Percentiles rank a stretch among this genome's conserved stretches.
phyloP scores from a whole-genome alignment of 495 filamentous ascomycete species.

The Podospora didyma region DNA sequence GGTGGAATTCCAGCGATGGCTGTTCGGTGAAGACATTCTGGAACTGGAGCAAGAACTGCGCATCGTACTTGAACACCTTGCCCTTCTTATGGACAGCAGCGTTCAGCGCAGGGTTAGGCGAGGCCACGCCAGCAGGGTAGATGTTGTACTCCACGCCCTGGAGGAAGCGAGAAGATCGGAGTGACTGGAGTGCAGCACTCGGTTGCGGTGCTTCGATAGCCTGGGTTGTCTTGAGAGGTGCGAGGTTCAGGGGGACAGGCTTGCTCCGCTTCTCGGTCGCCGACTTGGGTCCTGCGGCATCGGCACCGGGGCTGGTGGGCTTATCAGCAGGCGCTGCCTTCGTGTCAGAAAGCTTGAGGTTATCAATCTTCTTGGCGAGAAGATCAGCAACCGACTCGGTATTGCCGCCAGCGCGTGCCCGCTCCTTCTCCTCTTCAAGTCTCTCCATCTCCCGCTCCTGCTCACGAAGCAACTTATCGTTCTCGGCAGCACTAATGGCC shows the following conservation, averaged over 20 bases:
- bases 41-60: slow-evolving; percentile 96
- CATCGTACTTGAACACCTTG: slow-evolving; percentile 88
- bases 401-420: slow-evolving; percentile 32
- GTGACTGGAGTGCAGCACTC: slow-evolving; percentile 84
- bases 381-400: slow-evolving; percentile 30
- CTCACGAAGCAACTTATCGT: slow-evolving; percentile 55
- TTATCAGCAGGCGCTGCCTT: slow-evolving; percentile 17
- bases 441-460: slow-evolving; percentile 30
- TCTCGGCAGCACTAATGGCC: slow-evolving; percentile 40
- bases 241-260: slow-evolving; percentile 77
- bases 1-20: slow-evolving; percentile 84
- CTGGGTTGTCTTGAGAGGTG: slow-evolving; percentile 66
- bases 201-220: slow-evolving; percentile 85
- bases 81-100: slow-evolving; percentile 64
- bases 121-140: slow-evolving; percentile 77
- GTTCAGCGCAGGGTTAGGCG: slow-evolving; percentile 89
- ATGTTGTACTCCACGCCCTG: slow-evolving; percentile 53
- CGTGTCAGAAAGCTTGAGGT: slow-evolving; percentile 38
- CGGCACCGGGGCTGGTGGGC: slow-evolving; percentile 29
- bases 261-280: slow-evolving; percentile 55
- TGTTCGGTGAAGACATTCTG: slow-evolving; percentile 91
- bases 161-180: slow-evolving; percentile 83
- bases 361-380: slow-evolving; percentile 40
- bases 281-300: slow-evolving; percentile 48
- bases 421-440: slow-evolving; percentile 24